Conservation (phyloP, 2,329 filamentous ascomycete genomes). For the Chalara sp. region DNA sequence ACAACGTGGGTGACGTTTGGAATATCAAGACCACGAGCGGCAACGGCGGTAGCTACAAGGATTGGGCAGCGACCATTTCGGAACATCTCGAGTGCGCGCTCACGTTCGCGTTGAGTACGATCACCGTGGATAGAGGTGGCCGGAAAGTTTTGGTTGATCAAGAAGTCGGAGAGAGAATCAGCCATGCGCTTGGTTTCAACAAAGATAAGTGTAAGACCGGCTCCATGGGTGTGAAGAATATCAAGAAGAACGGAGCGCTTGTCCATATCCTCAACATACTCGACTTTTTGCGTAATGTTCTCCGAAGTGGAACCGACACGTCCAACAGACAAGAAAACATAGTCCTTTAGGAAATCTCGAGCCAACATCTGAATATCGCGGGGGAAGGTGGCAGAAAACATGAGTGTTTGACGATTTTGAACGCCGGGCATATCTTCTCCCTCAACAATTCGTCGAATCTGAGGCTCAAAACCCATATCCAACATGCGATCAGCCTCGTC, state of each 20-base stretch:
- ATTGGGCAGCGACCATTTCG: conserved; percentile 92
- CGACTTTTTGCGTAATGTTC: conserved; percentile 98
- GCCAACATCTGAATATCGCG: conserved; percentile 99
- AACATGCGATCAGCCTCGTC: conserved; percentile 99
- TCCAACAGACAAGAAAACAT: conserved; percentile 97
- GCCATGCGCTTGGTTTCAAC: conserved; percentile 99
- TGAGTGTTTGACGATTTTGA: conserved; percentile 86
- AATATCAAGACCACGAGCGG: conserved; percentile 69
- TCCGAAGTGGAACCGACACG: conserved; percentile 99
- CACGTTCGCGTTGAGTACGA: conserved; percentile 97
- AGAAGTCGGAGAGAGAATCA: conserved; percentile 92
- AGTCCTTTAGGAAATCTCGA: conserved; percentile 97
- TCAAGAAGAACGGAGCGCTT: conserved; percentile 97
- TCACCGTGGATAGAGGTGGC: conserved; percentile 98
- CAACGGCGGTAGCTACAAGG: conserved; percentile 92
- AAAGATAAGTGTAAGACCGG: conserved; percentile 89
- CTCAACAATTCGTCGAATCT: conserved; percentile 97
- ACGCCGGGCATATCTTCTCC: conserved; percentile 94
- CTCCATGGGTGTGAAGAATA: conserved; percentile 90
- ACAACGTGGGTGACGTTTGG: conserved; percentile 95
- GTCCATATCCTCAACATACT: conserved; percentile 94
- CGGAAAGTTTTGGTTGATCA: conserved; percentile 97
- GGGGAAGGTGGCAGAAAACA: conserved; percentile 99
- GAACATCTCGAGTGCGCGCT: conserved; percentile 96
- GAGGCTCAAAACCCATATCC: conserved; percentile 99